These are phyloP conservation scores for Triticum urartu DNA, from an alignment of 176 grass and related monocot species.

Conservation along the genomic window DNA sequence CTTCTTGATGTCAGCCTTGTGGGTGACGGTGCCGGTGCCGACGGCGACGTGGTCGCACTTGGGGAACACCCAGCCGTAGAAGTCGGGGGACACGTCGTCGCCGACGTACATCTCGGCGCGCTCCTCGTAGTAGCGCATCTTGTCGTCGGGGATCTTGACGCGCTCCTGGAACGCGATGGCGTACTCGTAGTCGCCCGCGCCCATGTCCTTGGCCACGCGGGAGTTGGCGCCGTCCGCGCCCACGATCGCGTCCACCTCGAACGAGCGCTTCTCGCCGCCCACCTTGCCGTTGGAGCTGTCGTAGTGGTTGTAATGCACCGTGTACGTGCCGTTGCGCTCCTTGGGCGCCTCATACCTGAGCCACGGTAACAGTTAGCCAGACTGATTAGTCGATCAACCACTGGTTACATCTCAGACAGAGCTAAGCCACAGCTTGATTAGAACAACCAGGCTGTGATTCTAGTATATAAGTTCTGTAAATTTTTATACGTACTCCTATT, in stretches of 20 bases:
- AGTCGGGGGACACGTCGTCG: conserved; percentile 95
- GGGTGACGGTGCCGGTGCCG: conserved; percentile 93
- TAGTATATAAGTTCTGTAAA: not conserved
- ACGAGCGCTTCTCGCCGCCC: conserved; percentile 55
- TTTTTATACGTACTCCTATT: not conserved
- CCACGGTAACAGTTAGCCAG: not conserved
- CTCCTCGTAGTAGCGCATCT: conserved; percentile 97
- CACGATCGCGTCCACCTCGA: conserved; percentile 87
- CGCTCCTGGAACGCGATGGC: conserved; percentile 99
- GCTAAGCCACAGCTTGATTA: not conserved
- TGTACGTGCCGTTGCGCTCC: conserved; percentile 61
- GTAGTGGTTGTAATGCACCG: conserved; percentile 84
- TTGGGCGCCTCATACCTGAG: conserved; percentile 56
- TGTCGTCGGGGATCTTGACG: conserved; percentile 80
- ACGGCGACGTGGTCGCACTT: conserved; percentile 98
- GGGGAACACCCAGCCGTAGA: conserved; percentile 99
- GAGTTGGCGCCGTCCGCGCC: conserved; percentile 99
- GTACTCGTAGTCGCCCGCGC: conserved; percentile 94
- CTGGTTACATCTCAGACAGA: not conserved
- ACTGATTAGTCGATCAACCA: not conserved
- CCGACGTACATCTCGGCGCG: conserved; percentile 99
- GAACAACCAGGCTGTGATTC: not conserved
- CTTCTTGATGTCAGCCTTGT: conserved; percentile 95
- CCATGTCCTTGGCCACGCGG: conserved; percentile 90
- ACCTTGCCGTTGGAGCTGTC: conserved; percentile 52